Percentiles rank a stretch among this genome's conserved stretches.
Evolutionary conservation across 352 stramenopile species (phyloP).

Genomic region (Globisporangium barbulae): DNA sequence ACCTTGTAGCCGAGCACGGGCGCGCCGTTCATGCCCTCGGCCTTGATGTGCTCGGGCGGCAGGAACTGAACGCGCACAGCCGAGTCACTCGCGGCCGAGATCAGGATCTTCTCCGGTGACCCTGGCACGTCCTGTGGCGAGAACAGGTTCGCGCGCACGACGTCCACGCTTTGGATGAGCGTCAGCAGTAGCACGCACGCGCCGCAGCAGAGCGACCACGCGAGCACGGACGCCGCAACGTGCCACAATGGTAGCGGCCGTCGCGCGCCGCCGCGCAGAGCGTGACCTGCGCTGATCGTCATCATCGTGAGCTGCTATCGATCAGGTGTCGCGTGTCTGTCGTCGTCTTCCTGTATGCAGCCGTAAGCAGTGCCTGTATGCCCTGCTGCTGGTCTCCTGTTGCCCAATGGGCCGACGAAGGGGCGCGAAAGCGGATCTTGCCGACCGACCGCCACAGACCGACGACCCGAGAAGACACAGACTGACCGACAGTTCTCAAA

Average conservation of each 20-base stretch:
- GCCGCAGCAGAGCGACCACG: slow-evolving; percentile 4
- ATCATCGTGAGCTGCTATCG: not conserved
- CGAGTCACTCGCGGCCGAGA: slow-evolving; percentile 41
- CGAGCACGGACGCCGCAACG: not conserved
- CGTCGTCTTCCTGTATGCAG: not conserved
- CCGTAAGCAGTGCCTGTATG: too few species aligned
- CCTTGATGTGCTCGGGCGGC: slow-evolving; percentile 47
- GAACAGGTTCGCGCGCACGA: slow-evolving; percentile 37
- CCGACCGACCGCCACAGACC: too few species aligned
- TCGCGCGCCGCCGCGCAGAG: not conserved
- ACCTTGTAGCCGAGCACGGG: slow-evolving; percentile 79
- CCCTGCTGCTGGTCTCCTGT: too few species aligned
- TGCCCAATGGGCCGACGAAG: too few species aligned
- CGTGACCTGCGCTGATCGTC: not conserved
- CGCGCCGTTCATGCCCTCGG: slow-evolving; percentile 64
- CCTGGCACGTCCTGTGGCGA: slow-evolving; percentile 61
- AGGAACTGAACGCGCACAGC: slow-evolving; percentile 63
- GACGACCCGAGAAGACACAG: too few species aligned
- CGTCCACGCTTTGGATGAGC: not conserved
- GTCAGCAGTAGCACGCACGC: slow-evolving; percentile 6
- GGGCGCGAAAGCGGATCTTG: too few species aligned
- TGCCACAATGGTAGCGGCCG: not conserved
- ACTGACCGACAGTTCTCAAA: too few species aligned
- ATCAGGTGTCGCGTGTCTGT: not conserved
- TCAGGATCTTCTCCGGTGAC: slow-evolving; percentile 57